Conservation (phyloP, 2,329 filamentous ascomycete species). For the Alternaria gansuensis region DNA sequence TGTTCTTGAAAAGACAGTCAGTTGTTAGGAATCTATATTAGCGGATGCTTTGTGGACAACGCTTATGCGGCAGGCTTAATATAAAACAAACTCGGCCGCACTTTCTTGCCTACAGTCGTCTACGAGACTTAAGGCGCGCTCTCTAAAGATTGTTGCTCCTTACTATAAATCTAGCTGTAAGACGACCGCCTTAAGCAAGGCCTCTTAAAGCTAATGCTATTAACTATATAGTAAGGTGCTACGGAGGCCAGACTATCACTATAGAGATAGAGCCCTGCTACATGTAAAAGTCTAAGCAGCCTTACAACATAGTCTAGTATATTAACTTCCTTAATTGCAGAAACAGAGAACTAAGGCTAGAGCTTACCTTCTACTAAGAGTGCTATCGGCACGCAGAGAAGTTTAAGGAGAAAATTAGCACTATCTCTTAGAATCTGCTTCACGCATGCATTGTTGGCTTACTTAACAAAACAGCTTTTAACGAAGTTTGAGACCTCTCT, state of each 20-base stretch:
- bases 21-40: conserved; percentile 15
- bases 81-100: conserved; percentile 4
- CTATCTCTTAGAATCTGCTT: conserved; percentile 21
- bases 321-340: conserved; percentile 21
- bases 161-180: conserved; percentile 4
- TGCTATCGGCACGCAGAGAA: conserved; percentile 18
- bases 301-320: conserved; percentile 7
- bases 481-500: conserved; percentile 19
- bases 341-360: conserved; percentile 24
- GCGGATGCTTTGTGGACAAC: not conserved
- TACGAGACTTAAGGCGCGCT: conserved; percentile 2
- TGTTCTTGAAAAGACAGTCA: conserved; percentile 25
- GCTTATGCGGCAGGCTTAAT: conserved; percentile 7
- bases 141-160: not conserved
- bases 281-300: conserved; percentile 24
- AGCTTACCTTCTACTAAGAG: conserved; percentile 26
- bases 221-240: conserved; percentile 23
- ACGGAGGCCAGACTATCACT: conserved; percentile 18
- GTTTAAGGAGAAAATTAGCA: conserved; percentile 20
- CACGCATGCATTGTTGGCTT: conserved; percentile 23
- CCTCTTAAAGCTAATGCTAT: conserved; percentile 22
- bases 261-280: conserved; percentile 23
- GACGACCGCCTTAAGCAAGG: conserved; percentile 1
- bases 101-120: conserved; percentile 5
- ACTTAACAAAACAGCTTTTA: conserved; percentile 16